A percentile compares a stretch with the other conserved stretches of the same genome.
phyloP scores from a whole-genome alignment of 208 protist genomes.

The Histomonas meleagridis region DNA sequence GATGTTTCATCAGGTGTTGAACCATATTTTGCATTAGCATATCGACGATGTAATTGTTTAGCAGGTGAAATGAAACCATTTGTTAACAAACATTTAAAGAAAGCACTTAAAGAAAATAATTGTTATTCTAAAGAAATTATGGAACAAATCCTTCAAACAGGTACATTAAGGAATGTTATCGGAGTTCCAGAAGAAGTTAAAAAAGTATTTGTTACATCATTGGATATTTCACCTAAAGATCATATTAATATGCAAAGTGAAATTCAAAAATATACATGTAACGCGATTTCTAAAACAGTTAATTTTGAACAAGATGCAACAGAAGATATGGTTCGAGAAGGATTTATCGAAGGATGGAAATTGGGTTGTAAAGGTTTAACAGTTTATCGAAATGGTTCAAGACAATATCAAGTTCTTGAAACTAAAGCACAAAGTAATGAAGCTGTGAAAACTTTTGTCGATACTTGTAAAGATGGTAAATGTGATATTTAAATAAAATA shows the following conservation, averaged over 20 bases:
- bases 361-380: background rate
- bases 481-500: conserved; percentile 7
- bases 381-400: background rate
- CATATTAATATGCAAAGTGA: background rate
- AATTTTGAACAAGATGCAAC: background rate
- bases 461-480: background rate
- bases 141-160: background rate
- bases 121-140: background rate
- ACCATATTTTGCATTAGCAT: background rate
- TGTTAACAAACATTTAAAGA: background rate
- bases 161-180: background rate
- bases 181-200: background rate
- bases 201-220: background rate
- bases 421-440: background rate
- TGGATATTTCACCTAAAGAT: background rate
- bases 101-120: background rate
- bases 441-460: background rate
- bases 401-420: background rate
- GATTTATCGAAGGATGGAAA: background rate
- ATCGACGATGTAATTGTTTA: background rate
- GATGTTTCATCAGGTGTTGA: conserved; percentile 21
- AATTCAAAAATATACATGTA: background rate
- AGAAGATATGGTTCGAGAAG: background rate
- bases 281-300: background rate
- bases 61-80: background rate